Percentiles rank a stretch among this genome's conserved stretches.
Evolutionary conservation across 192 early-diverging fungal species (phyloP).

Genomic region (Podochytrium sp.): DNA sequence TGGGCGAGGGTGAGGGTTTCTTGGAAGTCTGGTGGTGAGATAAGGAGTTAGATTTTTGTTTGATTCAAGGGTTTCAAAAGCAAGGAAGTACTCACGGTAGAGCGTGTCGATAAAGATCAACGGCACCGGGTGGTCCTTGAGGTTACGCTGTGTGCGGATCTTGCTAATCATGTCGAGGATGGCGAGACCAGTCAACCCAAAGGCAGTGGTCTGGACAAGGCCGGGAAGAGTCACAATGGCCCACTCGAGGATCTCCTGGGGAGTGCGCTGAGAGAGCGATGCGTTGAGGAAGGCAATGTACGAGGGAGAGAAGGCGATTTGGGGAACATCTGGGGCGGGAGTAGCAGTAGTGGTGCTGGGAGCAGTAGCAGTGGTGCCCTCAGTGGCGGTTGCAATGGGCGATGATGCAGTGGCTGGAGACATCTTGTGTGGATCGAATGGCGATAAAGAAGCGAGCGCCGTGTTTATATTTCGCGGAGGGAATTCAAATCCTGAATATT

Average conservation of each 20-base stretch:
- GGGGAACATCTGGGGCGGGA: constrained; percentile 2
- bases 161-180: constrained; percentile 85
- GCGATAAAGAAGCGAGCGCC: background rate
- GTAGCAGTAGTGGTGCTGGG: background rate
- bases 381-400: background rate
- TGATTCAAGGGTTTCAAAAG: background rate
- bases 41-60: constrained; percentile 12
- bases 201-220: constrained; percentile 92
- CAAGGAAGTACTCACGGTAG: constrained; percentile 57
- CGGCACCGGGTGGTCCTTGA: constrained; percentile 62
- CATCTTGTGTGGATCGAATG: background rate
- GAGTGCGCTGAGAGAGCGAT: constrained; percentile 66
- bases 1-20: constrained; percentile 85
- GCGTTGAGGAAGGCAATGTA: constrained; percentile 79
- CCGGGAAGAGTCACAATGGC: constrained; percentile 77
- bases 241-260: constrained; percentile 87
- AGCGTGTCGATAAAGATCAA: constrained; percentile 95
- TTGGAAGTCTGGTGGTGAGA: constrained; percentile 65
- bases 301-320: constrained; percentile 54
- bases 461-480: too few relatives aligned
- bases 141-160: constrained; percentile 45
- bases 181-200: constrained; percentile 89
- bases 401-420: background rate
- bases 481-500: too few relatives aligned
- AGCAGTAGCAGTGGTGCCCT: constrained; percentile 12